Conservation (phyloP, 805 yeast genomes). For the Nakazawaea ernobii region DNA sequence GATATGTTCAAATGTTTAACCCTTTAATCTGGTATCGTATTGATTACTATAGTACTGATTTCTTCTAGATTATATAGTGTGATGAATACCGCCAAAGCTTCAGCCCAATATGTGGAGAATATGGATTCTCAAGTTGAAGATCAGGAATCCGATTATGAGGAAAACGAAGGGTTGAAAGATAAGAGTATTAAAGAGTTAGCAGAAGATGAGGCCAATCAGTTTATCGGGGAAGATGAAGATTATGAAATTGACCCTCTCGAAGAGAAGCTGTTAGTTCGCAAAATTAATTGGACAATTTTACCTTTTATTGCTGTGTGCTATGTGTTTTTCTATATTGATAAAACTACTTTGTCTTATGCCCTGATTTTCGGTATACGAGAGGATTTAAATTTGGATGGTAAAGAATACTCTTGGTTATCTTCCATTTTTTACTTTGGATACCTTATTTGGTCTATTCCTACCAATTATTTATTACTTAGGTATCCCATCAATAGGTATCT, state of each 20-base stretch:
- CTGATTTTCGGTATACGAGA: constrained; percentile 30
- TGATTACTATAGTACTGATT: too few relatives aligned
- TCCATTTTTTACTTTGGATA: constrained; percentile 10
- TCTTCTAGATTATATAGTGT: too few relatives aligned
- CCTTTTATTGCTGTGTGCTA: constrained; percentile 21
- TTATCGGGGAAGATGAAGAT: constrained; percentile 8
- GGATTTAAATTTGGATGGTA: constrained; percentile 23
- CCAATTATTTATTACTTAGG: constrained; percentile 12
- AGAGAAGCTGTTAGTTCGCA: constrained; percentile 28
- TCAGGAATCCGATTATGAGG: background rate
- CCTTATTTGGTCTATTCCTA: constrained; percentile 1
- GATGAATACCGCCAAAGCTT: too few relatives aligned
- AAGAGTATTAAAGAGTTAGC: background rate
- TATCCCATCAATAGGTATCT: constrained; percentile 17
- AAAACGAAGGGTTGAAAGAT: background rate
- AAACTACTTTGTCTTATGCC: constrained; percentile 14
- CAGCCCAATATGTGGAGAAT: background rate
- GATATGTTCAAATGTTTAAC: too few relatives aligned
- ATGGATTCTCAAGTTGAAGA: background rate
- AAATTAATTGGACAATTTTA: constrained; percentile 35
- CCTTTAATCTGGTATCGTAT: too few relatives aligned
- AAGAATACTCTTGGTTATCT: constrained; percentile 20
- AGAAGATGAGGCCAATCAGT: constrained; percentile 4
- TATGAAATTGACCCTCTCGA: constrained; percentile 15
- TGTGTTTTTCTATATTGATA: constrained; percentile 10